Base-by-base conservation (phyloP, 2,329 filamentous ascomycete genomes). In the Blumeria graminis region DNA sequence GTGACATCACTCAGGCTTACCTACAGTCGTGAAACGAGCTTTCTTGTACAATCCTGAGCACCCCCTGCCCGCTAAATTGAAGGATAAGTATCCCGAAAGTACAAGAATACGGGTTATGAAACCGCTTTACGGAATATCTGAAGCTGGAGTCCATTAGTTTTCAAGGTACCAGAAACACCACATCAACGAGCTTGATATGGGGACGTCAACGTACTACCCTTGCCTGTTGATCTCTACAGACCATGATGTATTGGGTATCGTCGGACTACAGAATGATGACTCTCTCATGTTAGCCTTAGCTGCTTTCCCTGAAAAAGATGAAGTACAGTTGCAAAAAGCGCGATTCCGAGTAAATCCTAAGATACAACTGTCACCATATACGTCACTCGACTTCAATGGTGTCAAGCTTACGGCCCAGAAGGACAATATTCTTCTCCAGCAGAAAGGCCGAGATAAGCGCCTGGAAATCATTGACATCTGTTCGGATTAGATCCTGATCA, bases 311-410 rank as follows among this genome's bases (percentile, higher is more conserved):
- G 10, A 14, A 10, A 13, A 14, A 16, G 55, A 56, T 33, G 18
- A 56, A 43, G 28, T 16, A 14, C 18, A 52, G 33, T 36, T 56
- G 8, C 6, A 28, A 14, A 52, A 56, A 14, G 56, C 56, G 14
- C 3, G 18, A 22, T 28, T 57, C 18, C 38, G 22, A n/a, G 41
- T 50, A 18, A 57, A 46, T 14, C 22, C 16, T 6, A 41, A 46
- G 18, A 39, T 22, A 16, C 22, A 43, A 3, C 28, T 57, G 28
- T 28, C 28, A 14, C n/a, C 41, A 36, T 6, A 45, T 28, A 22
- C 9, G 7, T 39, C 22, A 34, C 13, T 57, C 10, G 22, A 28
- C 13, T 57, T 57, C 51, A 57, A 57, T 43, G 56, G 56, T 8
- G 41, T 36, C 22, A 32, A 55, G 14, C 35, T 57, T 16, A 35